phyloP scores from a whole-genome alignment of 805 yeast genomes.

The Starmera amethionina region DNA sequence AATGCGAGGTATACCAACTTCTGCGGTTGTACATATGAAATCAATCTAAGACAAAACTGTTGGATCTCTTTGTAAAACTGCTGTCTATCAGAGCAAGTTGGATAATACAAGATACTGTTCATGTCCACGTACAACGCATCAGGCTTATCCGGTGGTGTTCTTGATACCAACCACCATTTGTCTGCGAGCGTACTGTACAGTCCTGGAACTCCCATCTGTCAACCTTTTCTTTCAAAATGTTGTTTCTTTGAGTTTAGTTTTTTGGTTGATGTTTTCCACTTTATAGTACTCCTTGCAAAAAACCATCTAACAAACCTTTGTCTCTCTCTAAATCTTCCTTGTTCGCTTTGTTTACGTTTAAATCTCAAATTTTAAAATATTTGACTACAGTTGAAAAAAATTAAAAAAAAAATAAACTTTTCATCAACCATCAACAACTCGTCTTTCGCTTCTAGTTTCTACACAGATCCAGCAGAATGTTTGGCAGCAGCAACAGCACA shows the following conservation, averaged over 20 bases:
- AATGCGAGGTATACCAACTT: conserved; percentile 82
- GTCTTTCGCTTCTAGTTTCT: too few relatives aligned
- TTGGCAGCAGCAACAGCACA: conserved; percentile 8
- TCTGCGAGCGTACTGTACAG: neutral
- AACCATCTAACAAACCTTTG: too few relatives aligned
- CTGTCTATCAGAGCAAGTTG: conserved; percentile 52
- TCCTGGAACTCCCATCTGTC: conserved; percentile 4
- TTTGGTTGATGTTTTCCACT: too few relatives aligned
- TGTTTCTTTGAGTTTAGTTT: neutral
- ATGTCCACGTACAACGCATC: conserved; percentile 88
- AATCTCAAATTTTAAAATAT: too few relatives aligned
- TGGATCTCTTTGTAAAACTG: conserved; percentile 74
- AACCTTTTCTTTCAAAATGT: neutral
- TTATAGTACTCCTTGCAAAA: too few relatives aligned
- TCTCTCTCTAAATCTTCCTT: too few relatives aligned
- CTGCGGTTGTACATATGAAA: conserved; percentile 65
- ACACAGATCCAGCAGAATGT: conserved; percentile 5
- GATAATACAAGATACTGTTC: conserved; percentile 82
- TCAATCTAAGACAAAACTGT: conserved; percentile 77
- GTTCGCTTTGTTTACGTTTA: too few relatives aligned
- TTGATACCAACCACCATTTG: neutral
- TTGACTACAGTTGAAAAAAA: too few relatives aligned
- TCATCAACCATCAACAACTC: too few relatives aligned
- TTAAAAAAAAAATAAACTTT: too few relatives aligned
- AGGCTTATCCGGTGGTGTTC: conserved; percentile 24